A percentile compares a stretch with the other conserved stretches of the same genome.
phyloP scores from a whole-genome alignment of 495 filamentous ascomycete species.

The Neurospora sp. region DNA sequence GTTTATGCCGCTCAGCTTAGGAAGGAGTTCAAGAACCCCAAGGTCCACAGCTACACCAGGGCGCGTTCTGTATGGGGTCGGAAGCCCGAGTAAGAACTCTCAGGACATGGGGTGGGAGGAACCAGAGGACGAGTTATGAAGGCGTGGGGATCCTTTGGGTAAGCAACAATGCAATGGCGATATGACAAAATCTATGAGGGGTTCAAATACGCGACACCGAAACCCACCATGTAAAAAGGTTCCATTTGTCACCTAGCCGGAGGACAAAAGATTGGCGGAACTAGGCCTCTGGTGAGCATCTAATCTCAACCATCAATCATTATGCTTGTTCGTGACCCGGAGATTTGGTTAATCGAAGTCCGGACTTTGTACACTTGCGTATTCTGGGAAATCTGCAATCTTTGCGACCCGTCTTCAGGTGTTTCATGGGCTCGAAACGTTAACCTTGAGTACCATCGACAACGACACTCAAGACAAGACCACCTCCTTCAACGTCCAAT shows the following conservation, averaged over 20 bases:
- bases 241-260: neutral
- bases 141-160: neutral
- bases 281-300: too few relatives aligned
- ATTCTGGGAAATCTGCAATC: too few relatives aligned
- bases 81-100: constrained; percentile 15
- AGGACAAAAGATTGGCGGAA: neutral
- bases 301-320: neutral
- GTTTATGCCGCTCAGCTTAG: constrained; percentile 26
- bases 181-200: neutral
- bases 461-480: too few relatives aligned
- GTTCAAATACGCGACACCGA: neutral
- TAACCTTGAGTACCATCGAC: too few relatives aligned
- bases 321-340: neutral
- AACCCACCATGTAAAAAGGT: neutral
- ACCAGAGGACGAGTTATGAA: neutral
- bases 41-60: constrained; percentile 19
- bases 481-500: too few relatives aligned
- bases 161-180: neutral
- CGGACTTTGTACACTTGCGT: too few relatives aligned
- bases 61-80: constrained; percentile 23
- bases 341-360: neutral
- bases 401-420: too few relatives aligned
- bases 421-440: too few relatives aligned
- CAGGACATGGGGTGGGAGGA: neutral
- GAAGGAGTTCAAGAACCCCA: constrained; percentile 19